Base-by-base conservation (phyloP, 495 filamentous ascomycete species). In the Trichoderma parareesei region DNA sequence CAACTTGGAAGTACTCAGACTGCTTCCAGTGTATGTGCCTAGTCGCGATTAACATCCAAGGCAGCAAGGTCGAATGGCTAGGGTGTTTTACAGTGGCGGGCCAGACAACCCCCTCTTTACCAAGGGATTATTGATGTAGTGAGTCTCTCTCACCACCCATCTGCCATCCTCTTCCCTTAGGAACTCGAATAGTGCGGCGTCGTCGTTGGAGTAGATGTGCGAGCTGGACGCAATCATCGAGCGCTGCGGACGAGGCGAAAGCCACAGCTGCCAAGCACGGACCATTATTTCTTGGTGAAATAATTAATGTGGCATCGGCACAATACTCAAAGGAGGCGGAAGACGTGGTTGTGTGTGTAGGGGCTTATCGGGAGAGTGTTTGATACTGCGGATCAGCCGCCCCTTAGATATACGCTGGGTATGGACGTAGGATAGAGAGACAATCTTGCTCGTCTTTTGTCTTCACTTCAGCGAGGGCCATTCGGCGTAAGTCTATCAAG, bases 1-100 rank as follows among this genome's bases (percentile, higher is more conserved):
- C 38, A 73, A 82, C 35, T 80, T 82, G 62, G 42, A 68, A 67
- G 8, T 63, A 62, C 44, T 62, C 60, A 33, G 5, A 48, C 38
- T 64, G 62, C 13, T 38, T 60, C 40, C 64, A 60, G 33, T 71
- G 69, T 53, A 65, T 74, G 53, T 68, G 66, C 18, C 64, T 65
- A 49, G 61, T 8, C 18, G 46, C 4, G 16, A 1, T 27, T 4
- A 10, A 2, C 27, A 27, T 27, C 27, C 37, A 11, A 57, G 53
- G 27, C 16, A 35, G 37, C 7, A 13, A 37, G 9, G 14, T 57
- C 20, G 27, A 37, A 27, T 6, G 18, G 3, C 5, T 6, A 38
- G 1, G 13, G 27, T 0, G 46, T 2, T 27, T 57, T 57, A 57
- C 53, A 57, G 33, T 3, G 53, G 53, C 8, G 53, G 64, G 6